Conservation (phyloP, 768 basidiomycete genomes). For the Lyophyllum decastes region DNA sequence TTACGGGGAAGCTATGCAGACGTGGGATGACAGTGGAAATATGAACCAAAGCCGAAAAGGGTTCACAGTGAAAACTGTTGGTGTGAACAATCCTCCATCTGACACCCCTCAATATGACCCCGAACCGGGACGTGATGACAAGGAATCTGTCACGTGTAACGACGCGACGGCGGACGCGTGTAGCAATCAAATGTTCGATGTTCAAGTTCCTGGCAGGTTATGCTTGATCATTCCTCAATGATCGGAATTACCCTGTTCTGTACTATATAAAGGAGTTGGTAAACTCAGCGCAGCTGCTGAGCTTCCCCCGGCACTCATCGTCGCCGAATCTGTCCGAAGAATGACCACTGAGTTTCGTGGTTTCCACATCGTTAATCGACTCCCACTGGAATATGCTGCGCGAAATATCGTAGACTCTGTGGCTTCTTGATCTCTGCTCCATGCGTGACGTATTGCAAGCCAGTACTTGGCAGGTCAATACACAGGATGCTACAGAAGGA, state of each 20-base stretch:
- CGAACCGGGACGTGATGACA: slow-evolving; percentile 15
- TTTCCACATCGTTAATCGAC: too few species aligned
- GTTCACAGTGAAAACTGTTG: slow-evolving; percentile 10
- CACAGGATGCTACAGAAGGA: too few species aligned
- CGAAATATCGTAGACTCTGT: not conserved
- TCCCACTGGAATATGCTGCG: too few species aligned
- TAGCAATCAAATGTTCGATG: not conserved
- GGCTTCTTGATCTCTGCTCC: not conserved
- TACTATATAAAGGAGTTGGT: not conserved
- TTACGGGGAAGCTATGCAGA: not conserved
- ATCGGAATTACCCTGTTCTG: not conserved
- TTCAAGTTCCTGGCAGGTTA: not conserved
- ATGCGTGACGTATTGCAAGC: too few species aligned
- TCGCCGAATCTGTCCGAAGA: too few species aligned
- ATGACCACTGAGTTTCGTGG: too few species aligned
- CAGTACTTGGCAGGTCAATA: too few species aligned
- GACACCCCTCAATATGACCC: slow-evolving; percentile 14
- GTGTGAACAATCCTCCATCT: slow-evolving; percentile 20
- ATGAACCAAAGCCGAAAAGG: slow-evolving; percentile 6
- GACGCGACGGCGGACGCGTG: slow-evolving; percentile 13
- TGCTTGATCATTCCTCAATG: not conserved
- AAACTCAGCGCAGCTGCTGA: too few species aligned
- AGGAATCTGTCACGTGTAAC: slow-evolving; percentile 16
- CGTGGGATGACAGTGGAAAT: not conserved
- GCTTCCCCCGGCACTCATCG: not conserved